Evolutionary conservation across 345 rosid species (phyloP).

Genomic region (Eucalyptus globulus): DNA sequence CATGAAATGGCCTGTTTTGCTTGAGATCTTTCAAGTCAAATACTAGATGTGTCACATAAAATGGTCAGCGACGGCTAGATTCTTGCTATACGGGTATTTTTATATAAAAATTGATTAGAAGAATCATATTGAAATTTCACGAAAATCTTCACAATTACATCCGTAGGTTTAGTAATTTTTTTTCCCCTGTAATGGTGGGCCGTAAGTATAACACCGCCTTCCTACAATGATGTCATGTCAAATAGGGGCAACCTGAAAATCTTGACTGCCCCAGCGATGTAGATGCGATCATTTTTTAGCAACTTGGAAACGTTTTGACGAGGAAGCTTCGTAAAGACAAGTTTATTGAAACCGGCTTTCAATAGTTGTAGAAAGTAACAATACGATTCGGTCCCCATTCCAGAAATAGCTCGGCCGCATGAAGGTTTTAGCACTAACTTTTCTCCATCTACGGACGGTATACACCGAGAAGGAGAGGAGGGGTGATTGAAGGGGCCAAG

Average conservation of each 20-base stretch:
- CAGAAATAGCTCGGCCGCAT: background rate
- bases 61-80: accelerated
- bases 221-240: background rate
- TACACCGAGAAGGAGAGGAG: background rate
- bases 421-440: background rate
- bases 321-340: background rate
- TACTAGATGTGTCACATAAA: accelerated
- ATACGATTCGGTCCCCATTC: background rate
- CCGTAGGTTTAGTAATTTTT: background rate
- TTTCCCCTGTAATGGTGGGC: background rate
- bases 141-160: background rate
- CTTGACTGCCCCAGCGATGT: background rate
- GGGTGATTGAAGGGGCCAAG: background rate
- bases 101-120: background rate
- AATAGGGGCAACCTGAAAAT: background rate
- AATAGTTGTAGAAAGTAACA: background rate
- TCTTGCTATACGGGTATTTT: accelerated
- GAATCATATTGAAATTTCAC: background rate
- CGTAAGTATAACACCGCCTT: no score
- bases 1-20: background rate
- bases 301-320: background rate
- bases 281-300: background rate
- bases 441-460: background rate
- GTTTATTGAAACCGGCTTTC: background rate
- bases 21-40: background rate